Conservation (phyloP, 495 filamentous ascomycete species). For the Hypoxylon cercidicola region DNA sequence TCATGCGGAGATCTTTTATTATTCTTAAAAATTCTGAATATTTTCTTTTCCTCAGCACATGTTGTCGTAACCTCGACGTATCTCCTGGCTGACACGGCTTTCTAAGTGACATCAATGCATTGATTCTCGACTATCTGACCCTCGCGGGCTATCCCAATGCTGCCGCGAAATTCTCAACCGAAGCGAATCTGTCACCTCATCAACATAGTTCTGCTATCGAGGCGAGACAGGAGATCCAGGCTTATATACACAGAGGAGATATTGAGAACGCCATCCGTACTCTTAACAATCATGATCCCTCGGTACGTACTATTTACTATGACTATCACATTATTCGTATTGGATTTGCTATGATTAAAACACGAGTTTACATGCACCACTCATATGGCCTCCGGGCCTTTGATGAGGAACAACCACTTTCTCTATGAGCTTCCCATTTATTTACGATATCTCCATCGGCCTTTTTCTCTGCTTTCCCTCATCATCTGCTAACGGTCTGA, state of each 20-base stretch:
- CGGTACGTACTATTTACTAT: constrained; percentile 68
- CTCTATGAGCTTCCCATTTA: constrained; percentile 79
- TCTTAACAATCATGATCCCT: constrained; percentile 89
- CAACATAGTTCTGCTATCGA: constrained; percentile 77
- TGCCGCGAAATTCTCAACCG: constrained; percentile 90
- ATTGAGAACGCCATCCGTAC: constrained; percentile 86
- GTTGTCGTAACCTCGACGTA: constrained; percentile 27
- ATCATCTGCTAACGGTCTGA: constrained; percentile 45
- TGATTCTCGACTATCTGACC: constrained; percentile 98
- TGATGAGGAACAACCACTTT: constrained; percentile 94
- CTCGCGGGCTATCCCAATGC: constrained; percentile 95
- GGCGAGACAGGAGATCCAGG: constrained; percentile 79
- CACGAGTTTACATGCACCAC: constrained; percentile 97
- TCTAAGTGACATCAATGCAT: constrained; percentile 87
- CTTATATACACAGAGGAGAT: constrained; percentile 82
- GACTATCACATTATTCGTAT: constrained; percentile 10
- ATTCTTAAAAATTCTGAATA: constrained; percentile 70
- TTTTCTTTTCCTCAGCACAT: constrained; percentile 22
- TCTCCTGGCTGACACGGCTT: constrained; percentile 48
- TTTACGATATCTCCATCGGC: constrained; percentile 13
- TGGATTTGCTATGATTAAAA: constrained; percentile 86
- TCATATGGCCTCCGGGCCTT: constrained; percentile 85
- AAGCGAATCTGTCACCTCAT: constrained; percentile 85
- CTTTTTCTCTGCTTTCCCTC: constrained; percentile 15
- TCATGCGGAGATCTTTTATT: constrained; percentile 82